Evolutionary conservation across 2,329 filamentous ascomycete genomes (phyloP), one percentile per base, ranked within the genome.

Genomic region (Gaeumannomyces tritici): DNA sequence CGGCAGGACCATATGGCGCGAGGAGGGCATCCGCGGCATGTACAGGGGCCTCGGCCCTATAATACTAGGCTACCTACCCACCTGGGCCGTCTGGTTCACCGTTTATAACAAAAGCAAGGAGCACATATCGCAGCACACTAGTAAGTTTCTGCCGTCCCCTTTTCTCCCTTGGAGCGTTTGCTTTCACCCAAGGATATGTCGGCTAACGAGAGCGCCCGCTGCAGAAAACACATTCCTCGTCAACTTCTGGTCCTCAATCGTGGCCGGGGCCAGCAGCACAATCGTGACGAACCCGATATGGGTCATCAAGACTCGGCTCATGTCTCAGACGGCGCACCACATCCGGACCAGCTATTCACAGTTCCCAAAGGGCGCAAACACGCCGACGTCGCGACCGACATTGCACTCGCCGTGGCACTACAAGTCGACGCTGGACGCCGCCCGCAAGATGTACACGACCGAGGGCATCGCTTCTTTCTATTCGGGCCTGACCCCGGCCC

Each of bases 291-390:
- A 98, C 74, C 95, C 95, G 0, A 99, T 99, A 65, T 99, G 95
- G 95, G 95, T 99, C 51, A 96, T 99, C 78, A 99, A 99, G 77
- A 99, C 95, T 59, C 84, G 95, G 67, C 84, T 99, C 69, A 98
- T 98, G 95, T 96, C 95, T 51, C 95, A 98, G 77, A 89, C 70
- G 72, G 82, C 70, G 70, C 81, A 66, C 51, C 79, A 74, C 72
- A 75, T 71, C 73, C 79, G 75, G 71, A 79, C 72, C 71, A 79
- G 74, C 21, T 75, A 77, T 66, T 78, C 76, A 29, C 65, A 72
- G 64, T 77, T 79, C 64, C 79, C 82, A 57, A 79, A 79, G 67
- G 75, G 80, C 15, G 71, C 75, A 62, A 83, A 78, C 69, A 84
- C 81, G 2, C 81, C 83, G 26, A 84, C 83, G 3, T 77, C 80